Base-by-base conservation (phyloP, 1,139 yeast species). In the Saccharomyces uvarum region DNA sequence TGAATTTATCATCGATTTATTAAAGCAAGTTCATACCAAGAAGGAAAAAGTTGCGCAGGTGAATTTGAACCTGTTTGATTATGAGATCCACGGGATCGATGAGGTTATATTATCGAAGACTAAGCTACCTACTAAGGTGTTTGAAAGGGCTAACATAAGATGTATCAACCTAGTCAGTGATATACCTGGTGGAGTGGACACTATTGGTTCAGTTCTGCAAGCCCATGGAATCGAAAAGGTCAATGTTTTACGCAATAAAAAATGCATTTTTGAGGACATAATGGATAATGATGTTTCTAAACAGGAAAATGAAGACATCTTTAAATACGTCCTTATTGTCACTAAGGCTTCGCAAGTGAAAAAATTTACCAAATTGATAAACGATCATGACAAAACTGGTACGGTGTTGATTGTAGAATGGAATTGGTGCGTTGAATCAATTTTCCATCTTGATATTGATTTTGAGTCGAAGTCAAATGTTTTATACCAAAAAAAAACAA, bases 391-490 rank as follows among this genome's bases (percentile, higher is more conserved):
- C 2, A 61, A 64, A 8, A 53, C 51, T 1, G 54, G 54, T 3
- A 61, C 57, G 38, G 71, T 65, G 8, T 63, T 64, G 7, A 73
- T 80, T 2, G 76, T 83, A 7, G 84, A 81, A 56, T 83, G 88
- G 88, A 82, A 83, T 56, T 82, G 86, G 86, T 79, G 86, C 57
- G 83, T 83, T 9, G 71, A 75, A 54, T 76, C 83, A 49, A 80
- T 84, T 0, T 83, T 83, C 66, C 74, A 74, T 49, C 77, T 79
- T 75, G 62, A 71, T 16, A 57, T 54, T 6, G 33, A 51, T 47
- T 33, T 27, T 11, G 19, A 14, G 9, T 32, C 41, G 26, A 50
- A 29, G 26, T 6, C 27, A 16, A 50, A 44, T 14, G 33, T 50
- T 14, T 50, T 50, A 24, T 50, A 42, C 24, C 14, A 31, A 19